Conservation (phyloP, 2,329 filamentous ascomycete genomes). For the Botrytis fragariae region DNA sequence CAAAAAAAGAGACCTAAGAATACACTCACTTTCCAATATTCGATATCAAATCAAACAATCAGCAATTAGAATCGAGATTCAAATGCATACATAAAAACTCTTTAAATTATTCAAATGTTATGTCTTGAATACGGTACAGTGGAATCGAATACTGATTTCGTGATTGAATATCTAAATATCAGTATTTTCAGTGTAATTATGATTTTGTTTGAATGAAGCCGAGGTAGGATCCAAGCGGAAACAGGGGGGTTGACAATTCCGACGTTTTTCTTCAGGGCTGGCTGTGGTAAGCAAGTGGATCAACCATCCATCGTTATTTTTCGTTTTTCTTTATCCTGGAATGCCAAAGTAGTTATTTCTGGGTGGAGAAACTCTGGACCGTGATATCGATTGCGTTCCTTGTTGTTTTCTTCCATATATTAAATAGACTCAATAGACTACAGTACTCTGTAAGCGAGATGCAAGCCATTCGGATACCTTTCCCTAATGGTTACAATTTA, state of each 20-base stretch:
- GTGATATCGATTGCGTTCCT: neutral
- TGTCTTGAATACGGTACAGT: neutral
- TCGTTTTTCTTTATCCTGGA: neutral
- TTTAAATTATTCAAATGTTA: neutral
- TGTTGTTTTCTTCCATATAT: neutral
- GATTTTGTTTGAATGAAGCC: neutral
- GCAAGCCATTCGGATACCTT: neutral
- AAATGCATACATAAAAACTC: neutral
- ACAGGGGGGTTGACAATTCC: neutral
- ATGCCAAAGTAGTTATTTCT: neutral
- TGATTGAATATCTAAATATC: neutral
- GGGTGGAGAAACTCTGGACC: neutral
- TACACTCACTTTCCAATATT: neutral
- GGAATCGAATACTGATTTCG: neutral
- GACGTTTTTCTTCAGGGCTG: neutral
- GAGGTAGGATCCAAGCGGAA: neutral
- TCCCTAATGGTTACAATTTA: neutral
- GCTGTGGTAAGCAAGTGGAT: neutral
- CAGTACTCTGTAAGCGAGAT: conserved; percentile 1
- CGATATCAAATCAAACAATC: neutral
- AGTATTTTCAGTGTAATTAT: neutral
- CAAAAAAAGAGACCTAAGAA: neutral
- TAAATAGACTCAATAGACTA: neutral
- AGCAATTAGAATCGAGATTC: neutral
- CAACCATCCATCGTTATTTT: neutral